phyloP scores from a whole-genome alignment of 2,329 filamentous ascomycete species.

The Rhynchosporium agropyri region DNA sequence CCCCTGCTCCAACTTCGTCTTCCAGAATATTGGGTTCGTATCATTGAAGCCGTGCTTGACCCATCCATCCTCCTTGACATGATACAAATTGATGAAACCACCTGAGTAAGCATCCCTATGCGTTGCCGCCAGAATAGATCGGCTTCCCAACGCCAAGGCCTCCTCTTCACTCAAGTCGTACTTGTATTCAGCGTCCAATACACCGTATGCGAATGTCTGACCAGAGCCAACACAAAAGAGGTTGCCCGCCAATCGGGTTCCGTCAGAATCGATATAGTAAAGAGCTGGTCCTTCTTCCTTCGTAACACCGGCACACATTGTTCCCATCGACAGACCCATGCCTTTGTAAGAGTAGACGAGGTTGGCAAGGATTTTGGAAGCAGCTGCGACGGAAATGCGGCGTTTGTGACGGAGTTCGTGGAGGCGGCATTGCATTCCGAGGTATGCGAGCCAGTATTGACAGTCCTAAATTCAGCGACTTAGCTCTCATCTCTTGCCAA shows the following conservation, averaged over 20 bases:
- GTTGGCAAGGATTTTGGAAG: constrained; percentile 98
- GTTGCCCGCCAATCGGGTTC: constrained; percentile 89
- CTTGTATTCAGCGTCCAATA: constrained; percentile 91
- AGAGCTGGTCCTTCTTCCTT: constrained; percentile 93
- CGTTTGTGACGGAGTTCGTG: constrained; percentile 99
- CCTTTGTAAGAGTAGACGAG: constrained; percentile 98
- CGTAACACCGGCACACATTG: constrained; percentile 98
- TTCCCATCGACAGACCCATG: constrained; percentile 98
- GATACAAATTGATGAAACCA: constrained; percentile 98
- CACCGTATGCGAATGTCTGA: constrained; percentile 98
- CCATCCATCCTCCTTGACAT: constrained; percentile 98
- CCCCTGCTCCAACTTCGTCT: constrained; percentile 97
- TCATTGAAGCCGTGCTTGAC: constrained; percentile 98
- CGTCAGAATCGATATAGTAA: constrained; percentile 99
- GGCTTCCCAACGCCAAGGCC: constrained; percentile 84
- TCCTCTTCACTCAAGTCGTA: constrained; percentile 88
- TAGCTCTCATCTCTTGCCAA: not conserved
- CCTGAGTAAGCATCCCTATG: constrained; percentile 98
- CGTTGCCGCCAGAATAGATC: constrained; percentile 93
- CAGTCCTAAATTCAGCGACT: constrained; percentile 66
- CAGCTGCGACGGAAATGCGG: constrained; percentile 95
- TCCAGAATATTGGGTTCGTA: constrained; percentile 99
- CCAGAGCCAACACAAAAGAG: constrained; percentile 97
- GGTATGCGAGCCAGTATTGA: constrained; percentile 99
- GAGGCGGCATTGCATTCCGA: constrained; percentile 98